Conservation (phyloP, 129 eudicot species). For the Ambrosia trifida region DNA sequence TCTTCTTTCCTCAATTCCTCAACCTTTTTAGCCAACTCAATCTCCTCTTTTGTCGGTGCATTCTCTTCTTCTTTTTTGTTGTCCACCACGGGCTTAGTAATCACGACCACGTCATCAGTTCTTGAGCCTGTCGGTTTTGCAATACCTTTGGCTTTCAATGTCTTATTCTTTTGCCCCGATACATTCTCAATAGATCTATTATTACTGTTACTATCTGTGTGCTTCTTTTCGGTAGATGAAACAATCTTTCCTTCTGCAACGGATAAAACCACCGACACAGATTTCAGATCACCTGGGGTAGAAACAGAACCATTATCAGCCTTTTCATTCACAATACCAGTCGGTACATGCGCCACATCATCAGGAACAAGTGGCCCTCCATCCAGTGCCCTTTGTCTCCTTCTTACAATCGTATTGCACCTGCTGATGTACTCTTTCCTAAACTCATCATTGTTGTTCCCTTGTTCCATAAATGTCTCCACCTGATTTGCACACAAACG, state of each 20-base stretch:
- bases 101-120: constrained; percentile 28
- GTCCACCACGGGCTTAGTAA: constrained; percentile 21
- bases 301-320: constrained; percentile 31
- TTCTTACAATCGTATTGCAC: constrained; percentile 56
- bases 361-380: constrained; percentile 74
- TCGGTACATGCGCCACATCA: constrained; percentile 50
- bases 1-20: constrained; percentile 57
- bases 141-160: constrained; percentile 23
- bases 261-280: constrained; percentile 17
- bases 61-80: constrained; percentile 39
- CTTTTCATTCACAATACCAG: constrained; percentile 44
- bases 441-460: too few species aligned
- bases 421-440: too few species aligned
- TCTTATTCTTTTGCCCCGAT: constrained; percentile 38
- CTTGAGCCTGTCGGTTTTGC: constrained; percentile 2
- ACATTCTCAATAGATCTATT: constrained; percentile 21
- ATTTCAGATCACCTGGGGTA: constrained; percentile 32
- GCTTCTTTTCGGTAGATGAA: constrained; percentile 32
- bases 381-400: constrained; percentile 71
- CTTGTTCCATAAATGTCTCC: too few species aligned
- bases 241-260: constrained; percentile 29
- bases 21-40: constrained; percentile 54
- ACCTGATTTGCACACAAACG: too few species aligned
- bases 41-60: constrained; percentile 43
- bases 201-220: constrained; percentile 20